Evolutionary conservation across 169 alveolate genomes (phyloP), one percentile per base, ranked within the genome.

Genomic region (Eimeria praecox): DNA sequence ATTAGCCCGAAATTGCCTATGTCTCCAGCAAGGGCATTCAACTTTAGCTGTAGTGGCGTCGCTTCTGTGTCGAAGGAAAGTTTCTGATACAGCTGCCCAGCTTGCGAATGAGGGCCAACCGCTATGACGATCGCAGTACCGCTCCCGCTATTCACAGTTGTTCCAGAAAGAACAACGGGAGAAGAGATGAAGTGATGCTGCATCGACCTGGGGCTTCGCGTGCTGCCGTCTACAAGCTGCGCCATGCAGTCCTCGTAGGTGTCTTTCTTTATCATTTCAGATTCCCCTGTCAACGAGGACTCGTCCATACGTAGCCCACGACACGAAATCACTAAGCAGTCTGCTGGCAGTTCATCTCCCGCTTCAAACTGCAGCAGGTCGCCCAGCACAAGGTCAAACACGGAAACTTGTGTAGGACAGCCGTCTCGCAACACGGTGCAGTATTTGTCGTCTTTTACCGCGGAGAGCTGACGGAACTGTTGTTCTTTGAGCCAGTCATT

Each of bases 251-350:
- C 96, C 52, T 96, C 97, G 87, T 78, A 95, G 3, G 96, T 22
- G 59, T 69, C 95, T 94, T 98, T 98, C 93, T 96, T 95, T 86
- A 98, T 95, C 92, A 96, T 90, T 56, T 98, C 99, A 64, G 98
- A 96, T 95, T 98, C 99, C 91, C 98, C 99, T 24, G 99, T 98
- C n/a, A 98, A 90, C n/a, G 98, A 92, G 52, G 98, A 92, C 95
- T 98, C 99, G 97, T 98, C 99, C 83, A 97, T 93, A 73, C 97
- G 96, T 64, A 98, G 94, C 42, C 97, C 98, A 87, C 97, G 95
- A 40, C 98, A 98, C 64, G 97, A 97, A 35, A 98, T 78, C 56
- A 98, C 95, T 38, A 98, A 59, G 95, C 95, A 69, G 54, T 96
- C 97, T 12, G 97, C 96, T 5, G 97, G 96, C n/a, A 96, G n/a